phyloP scores from a whole-genome alignment of 495 filamentous ascomycete species.

The Lichenothelia convexa region DNA sequence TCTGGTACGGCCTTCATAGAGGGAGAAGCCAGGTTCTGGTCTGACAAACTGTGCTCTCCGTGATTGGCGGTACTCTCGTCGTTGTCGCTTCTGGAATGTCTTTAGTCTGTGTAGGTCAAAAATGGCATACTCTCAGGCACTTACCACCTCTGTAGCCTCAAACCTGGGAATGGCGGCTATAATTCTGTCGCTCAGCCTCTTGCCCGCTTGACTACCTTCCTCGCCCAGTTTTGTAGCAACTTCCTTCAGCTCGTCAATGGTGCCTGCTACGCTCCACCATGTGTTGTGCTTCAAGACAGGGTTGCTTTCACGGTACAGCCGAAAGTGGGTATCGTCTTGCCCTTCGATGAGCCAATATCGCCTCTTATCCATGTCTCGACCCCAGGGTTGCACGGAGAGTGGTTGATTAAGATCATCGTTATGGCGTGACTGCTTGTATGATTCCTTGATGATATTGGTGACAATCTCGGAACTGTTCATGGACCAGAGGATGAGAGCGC shows the following conservation, averaged over 20 bases:
- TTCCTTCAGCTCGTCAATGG: constrained; percentile 63
- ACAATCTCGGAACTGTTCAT: constrained; percentile 78
- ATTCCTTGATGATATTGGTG: constrained; percentile 59
- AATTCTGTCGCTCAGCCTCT: constrained; percentile 59
- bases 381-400: constrained; percentile 89
- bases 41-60: constrained; percentile 77
- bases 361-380: constrained; percentile 73
- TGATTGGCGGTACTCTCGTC: constrained; percentile 73
- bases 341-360: constrained; percentile 90
- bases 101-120: constrained; percentile 11
- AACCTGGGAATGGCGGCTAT: constrained; percentile 74
- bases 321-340: constrained; percentile 79
- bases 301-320: constrained; percentile 90
- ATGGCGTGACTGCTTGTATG: constrained; percentile 76
- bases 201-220: constrained; percentile 64
- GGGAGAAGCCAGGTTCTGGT: constrained; percentile 73
- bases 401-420: constrained; percentile 88
- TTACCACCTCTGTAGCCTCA: constrained; percentile 79
- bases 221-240: constrained; percentile 55
- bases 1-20: constrained; percentile 90
- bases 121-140: constrained; percentile 2
- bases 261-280: constrained; percentile 87
- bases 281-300: constrained; percentile 54
- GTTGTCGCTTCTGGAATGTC: constrained; percentile 59
- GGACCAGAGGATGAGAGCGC: constrained; percentile 71